Percentiles rank a stretch among this genome's conserved stretches.
phyloP scores from a whole-genome alignment of 2,329 filamentous ascomycete genomes.

The Neurospora sp. region DNA sequence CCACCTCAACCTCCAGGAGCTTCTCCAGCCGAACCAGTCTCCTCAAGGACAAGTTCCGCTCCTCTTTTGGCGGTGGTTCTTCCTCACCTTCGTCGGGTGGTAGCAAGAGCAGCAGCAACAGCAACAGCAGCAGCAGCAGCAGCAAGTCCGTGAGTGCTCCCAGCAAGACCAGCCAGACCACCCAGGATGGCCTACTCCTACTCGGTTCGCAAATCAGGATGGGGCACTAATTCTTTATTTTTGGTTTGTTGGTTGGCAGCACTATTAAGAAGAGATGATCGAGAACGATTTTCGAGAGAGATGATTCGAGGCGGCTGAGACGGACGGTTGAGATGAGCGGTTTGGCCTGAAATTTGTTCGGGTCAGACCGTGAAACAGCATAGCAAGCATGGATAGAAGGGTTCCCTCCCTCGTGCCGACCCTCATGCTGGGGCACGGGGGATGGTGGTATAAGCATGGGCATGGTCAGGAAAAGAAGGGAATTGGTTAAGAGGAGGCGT shows the following conservation, averaged over 20 bases:
- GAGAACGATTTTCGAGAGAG: no score
- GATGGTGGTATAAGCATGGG: neutral
- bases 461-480: neutral
- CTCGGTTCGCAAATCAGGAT: neutral
- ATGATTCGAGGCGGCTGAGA: neutral
- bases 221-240: neutral
- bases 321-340: neutral
- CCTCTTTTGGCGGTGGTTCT: neutral
- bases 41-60: slow-evolving; percentile 15
- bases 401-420: neutral
- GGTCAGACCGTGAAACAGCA: neutral
- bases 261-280: neutral
- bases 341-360: neutral
- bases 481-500: neutral
- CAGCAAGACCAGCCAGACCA: neutral
- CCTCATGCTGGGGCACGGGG: neutral
- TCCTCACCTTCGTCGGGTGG: neutral
- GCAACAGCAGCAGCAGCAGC: neutral
- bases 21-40: slow-evolving; percentile 16
- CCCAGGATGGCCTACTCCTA: neutral
- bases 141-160: neutral
- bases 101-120: neutral
- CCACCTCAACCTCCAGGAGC: slow-evolving; percentile 13
- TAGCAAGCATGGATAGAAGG: neutral
- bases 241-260: neutral